These are phyloP conservation scores for Populus euphratica DNA, from an alignment of 345 rosid genomes.

Conservation along the genomic window DNA sequence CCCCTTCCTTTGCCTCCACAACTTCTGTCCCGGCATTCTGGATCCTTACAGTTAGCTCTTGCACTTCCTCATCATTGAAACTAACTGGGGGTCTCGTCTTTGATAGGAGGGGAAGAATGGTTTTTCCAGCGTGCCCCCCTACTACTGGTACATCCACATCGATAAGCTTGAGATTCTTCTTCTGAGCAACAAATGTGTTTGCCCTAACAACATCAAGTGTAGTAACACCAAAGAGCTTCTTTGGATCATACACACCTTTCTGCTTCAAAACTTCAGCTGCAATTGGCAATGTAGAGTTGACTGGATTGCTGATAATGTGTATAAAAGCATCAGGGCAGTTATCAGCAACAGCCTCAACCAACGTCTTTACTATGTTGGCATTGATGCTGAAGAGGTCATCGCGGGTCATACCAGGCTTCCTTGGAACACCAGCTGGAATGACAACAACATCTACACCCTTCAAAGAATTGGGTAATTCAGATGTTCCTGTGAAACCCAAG, in stretches of 20 bases:
- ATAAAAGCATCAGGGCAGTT: slow-evolving; percentile 85
- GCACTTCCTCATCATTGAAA: slow-evolving; percentile 70
- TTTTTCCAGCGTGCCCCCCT: slow-evolving; percentile 95
- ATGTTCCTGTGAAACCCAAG: slow-evolving; percentile 70
- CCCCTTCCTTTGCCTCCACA: slow-evolving; percentile 96
- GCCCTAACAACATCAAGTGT: slow-evolving; percentile 93
- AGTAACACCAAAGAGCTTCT: slow-evolving; percentile 90
- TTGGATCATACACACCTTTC: slow-evolving; percentile 85
- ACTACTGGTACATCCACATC: slow-evolving; percentile 91
- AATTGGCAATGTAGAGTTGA: slow-evolving; percentile 87
- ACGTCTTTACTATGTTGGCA: slow-evolving; percentile 68
- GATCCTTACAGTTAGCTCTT: slow-evolving; percentile 72
- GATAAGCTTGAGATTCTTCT: slow-evolving; percentile 77
- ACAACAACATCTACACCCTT: slow-evolving; percentile 80
- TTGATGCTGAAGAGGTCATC: slow-evolving; percentile 94
- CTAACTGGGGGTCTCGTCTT: slow-evolving; percentile 69
- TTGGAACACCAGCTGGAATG: slow-evolving; percentile 89
- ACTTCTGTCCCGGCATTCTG: slow-evolving; percentile 96
- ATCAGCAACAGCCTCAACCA: slow-evolving; percentile 86
- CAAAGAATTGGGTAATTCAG: slow-evolving; percentile 65
- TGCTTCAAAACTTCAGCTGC: slow-evolving; percentile 83
- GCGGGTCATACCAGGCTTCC: slow-evolving; percentile 97
- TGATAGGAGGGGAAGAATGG: slow-evolving; percentile 82
- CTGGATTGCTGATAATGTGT: slow-evolving; percentile 90
- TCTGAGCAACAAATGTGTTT: slow-evolving; percentile 86